Conservation (phyloP, 164 flowering plant genomes). For the Nelumbo lutea region DNA sequence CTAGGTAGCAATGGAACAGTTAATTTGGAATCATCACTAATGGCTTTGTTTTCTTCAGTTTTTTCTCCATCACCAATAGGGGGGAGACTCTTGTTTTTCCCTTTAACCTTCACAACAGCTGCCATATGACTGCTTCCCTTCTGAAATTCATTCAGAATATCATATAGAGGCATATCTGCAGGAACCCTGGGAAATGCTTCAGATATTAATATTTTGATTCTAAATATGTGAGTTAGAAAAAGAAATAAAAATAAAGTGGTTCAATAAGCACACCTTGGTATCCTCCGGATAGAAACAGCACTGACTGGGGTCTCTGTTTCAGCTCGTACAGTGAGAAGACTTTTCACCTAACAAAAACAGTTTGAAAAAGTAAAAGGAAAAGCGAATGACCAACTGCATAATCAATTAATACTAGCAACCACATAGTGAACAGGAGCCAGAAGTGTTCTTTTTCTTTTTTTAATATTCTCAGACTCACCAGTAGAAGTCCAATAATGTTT, state of each 20-base stretch:
- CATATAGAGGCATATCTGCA: conserved; percentile 95
- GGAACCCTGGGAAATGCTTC: conserved; percentile 66
- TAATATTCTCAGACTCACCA: conserved; percentile 44
- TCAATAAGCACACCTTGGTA: conserved; percentile 62
- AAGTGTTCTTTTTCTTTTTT: too few species aligned
- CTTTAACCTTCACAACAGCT: conserved; percentile 85
- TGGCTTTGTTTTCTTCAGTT: conserved; percentile 25
- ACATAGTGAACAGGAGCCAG: too few species aligned
- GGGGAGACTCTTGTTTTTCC: conserved; percentile 31
- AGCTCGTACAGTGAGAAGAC: conserved; percentile 92
- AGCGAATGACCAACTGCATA: background rate
- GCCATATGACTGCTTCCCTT: conserved; percentile 99
- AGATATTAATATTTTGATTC: background rate
- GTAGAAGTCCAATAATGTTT: conserved; percentile 86
- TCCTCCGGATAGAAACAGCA: conserved; percentile 95
- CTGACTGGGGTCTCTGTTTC: conserved; percentile 98
- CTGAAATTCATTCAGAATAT: conserved; percentile 93
- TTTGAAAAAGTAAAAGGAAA: background rate
- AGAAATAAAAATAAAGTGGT: background rate
- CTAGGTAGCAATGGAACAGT: conserved; percentile 54
- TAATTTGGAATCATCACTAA: conserved; percentile 30
- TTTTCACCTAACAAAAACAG: conserved; percentile 60
- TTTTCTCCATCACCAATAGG: conserved; percentile 35
- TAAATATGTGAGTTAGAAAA: background rate
- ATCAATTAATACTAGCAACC: background rate